Base-by-base conservation (phyloP, 164 flowering plant species). In the Echeveria elegans region DNA sequence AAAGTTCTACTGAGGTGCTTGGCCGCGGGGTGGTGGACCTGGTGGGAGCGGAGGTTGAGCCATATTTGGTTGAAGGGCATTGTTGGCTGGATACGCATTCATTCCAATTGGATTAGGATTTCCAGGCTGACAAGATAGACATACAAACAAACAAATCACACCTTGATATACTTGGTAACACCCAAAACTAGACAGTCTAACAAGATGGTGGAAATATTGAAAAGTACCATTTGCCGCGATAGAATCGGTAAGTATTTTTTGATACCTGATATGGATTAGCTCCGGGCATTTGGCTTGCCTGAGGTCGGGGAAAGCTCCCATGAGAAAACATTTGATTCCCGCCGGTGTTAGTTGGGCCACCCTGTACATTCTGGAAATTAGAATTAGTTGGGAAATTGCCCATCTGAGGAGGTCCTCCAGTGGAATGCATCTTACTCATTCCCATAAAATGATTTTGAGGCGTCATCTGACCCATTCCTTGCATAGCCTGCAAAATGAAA, bases 381-480 rank as follows among this genome's bases (percentile, higher is more conserved):
- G 77, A 38, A 23, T 85, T 85, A 79, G 77, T 86, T 48, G 80
- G 79, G 66, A 79, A 83, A 70, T 86, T 77, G 37, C 88, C 89
- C 43, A 70, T 78, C 6, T 79, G 71, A 62, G 88, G 81, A 63
- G 85, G 80, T 8, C 72, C 67, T 48, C 76, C 82, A 70, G 81
- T 79, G 21, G 92, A 72, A 70, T 83, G 93, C 88, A 88, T 85
- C 34, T 82, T 88, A 74, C 86, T 90, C 83, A 90, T 70, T 70
- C 90, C 88, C 86, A 88, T 84, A 71, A 79, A 80, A 77, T 83
- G 96, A 47, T 85, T 87, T 69, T 89, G 98, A 26, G 77, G 86
- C 78, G 83, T 80, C 90, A 86, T 87, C 75, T 82, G 95, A 80
- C 81, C 88, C 76, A 82, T 77, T 6, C 86, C 85, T 78, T 90